Evolutionary conservation across 441 rosid genomes (phyloP).

Genomic region (Erodium moschatum): DNA sequence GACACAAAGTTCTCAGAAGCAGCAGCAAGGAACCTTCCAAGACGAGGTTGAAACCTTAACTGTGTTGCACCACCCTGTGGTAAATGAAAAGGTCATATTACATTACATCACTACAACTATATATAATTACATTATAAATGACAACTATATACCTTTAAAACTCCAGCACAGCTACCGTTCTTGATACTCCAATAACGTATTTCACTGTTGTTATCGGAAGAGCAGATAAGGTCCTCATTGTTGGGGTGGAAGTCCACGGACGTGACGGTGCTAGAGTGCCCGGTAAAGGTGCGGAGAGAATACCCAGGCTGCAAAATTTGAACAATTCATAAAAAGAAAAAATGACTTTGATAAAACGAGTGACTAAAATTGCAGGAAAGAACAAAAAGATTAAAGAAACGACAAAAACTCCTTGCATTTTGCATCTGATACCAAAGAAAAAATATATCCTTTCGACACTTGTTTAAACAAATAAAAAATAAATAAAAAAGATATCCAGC

Average conservation of each 20-base stretch:
- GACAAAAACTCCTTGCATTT: too few relatives aligned
- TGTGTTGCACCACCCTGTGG: slow-evolving; percentile 71
- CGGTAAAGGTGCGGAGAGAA: slow-evolving; percentile 65
- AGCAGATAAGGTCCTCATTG: slow-evolving; percentile 79
- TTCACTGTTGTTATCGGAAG: slow-evolving; percentile 77
- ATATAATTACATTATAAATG: too few relatives aligned
- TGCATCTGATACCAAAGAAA: background rate
- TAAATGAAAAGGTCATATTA: slow-evolving; percentile 4
- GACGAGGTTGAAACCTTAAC: slow-evolving; percentile 81
- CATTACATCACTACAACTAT: too few relatives aligned
- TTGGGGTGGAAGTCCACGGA: slow-evolving; percentile 90
- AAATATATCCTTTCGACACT: background rate
- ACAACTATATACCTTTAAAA: slow-evolving; percentile 60
- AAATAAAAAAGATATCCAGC: too few relatives aligned
- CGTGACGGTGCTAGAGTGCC: slow-evolving; percentile 63
- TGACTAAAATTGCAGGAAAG: too few relatives aligned
- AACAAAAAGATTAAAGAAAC: too few relatives aligned
- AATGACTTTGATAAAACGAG: too few relatives aligned
- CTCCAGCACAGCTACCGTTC: slow-evolving; percentile 64
- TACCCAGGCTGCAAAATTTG: slow-evolving; percentile 57
- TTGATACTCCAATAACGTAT: slow-evolving; percentile 90
- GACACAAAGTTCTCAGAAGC: slow-evolving; percentile 74
- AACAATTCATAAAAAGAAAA: background rate
- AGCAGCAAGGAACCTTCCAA: slow-evolving; percentile 84
- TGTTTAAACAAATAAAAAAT: background rate